phyloP scores from a whole-genome alignment of 2,329 filamentous ascomycete genomes.

The Pseudocercospora macadamiae region DNA sequence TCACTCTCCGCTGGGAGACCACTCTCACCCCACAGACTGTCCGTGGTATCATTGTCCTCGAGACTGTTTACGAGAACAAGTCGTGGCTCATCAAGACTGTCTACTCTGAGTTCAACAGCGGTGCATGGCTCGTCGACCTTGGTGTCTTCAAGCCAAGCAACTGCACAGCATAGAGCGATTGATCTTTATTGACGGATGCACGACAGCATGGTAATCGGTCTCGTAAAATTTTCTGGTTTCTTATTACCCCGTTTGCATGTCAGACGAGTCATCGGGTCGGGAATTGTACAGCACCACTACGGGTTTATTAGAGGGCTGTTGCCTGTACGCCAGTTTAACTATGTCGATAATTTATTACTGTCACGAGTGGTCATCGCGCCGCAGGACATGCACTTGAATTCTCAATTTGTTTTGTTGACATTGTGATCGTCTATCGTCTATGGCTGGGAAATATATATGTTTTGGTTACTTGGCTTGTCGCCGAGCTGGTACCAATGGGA shows the following conservation, averaged over 20 bases:
- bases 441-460: no score
- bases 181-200: not conserved
- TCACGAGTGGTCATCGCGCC: slow-evolving; percentile 1
- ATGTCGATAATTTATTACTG: slow-evolving; percentile 1
- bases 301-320: not conserved
- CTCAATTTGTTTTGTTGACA: not conserved
- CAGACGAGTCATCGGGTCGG: not conserved
- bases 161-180: slow-evolving; percentile 24
- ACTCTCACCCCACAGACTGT: slow-evolving; percentile 28
- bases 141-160: slow-evolving; percentile 35
- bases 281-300: not conserved
- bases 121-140: slow-evolving; percentile 39
- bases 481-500: no score
- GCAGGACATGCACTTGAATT: not conserved
- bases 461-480: no score
- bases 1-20: slow-evolving; percentile 36
- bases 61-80: slow-evolving; percentile 26
- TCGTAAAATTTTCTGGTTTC: slow-evolving; percentile 5
- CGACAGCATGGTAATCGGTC: slow-evolving; percentile 5
- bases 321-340: not conserved
- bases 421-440: not conserved
- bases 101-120: slow-evolving; percentile 41
- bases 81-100: slow-evolving; percentile 38
- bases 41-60: slow-evolving; percentile 38
- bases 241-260: not conserved